Evolutionary conservation across 2,329 filamentous ascomycete species (phyloP), one percentile per base, ranked within the genome.

Genomic region (Xylaria hypoxylon): DNA sequence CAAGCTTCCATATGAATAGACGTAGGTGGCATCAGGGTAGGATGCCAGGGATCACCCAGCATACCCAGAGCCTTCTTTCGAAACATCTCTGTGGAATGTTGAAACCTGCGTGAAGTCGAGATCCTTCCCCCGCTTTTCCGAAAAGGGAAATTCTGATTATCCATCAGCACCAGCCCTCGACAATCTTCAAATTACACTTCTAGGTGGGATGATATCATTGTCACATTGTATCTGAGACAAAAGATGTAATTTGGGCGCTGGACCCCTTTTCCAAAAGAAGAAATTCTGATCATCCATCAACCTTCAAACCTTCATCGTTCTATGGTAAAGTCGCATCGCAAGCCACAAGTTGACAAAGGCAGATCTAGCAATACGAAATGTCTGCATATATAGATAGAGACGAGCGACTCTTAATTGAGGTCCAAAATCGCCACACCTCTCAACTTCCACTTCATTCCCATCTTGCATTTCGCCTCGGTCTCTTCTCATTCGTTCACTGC

Each of bases 71-170:
- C 11, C 51, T 15, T n/a, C n/a, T 10, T 40, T 26, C 6, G 33
- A 53, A 22, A 53, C 51, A 11, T 38, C 17, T 22, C 31, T 38
- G 50, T 17, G 22, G 15, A 24, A 17, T 15, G 26, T 50, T 26
- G 33, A 53, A 40, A n/a, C 51, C 51, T 40, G 51, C 33, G 11
- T 24, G 2, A 10, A 45, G 11, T 31, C 11, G 35, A 40, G 17
- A 26, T 28, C 26, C 35, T 38, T 38, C 22, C 40, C 6, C 40
- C 38, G 28, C 38, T 26, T 64, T 47, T 40, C 62, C 55, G 1
- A 53, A 53, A 64, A 31, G 5, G 62, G 62, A 59, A 64, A 59
- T 64, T 64, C 47, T 47, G 62, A 64, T 64, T 40, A 64, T 64
- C 62, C 40, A 59, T 59, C 62, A 59, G 17, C 28, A n/a, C 17